Base-by-base conservation (phyloP, 495 filamentous ascomycete species). In the Hypoxylon lienhwacheense region DNA sequence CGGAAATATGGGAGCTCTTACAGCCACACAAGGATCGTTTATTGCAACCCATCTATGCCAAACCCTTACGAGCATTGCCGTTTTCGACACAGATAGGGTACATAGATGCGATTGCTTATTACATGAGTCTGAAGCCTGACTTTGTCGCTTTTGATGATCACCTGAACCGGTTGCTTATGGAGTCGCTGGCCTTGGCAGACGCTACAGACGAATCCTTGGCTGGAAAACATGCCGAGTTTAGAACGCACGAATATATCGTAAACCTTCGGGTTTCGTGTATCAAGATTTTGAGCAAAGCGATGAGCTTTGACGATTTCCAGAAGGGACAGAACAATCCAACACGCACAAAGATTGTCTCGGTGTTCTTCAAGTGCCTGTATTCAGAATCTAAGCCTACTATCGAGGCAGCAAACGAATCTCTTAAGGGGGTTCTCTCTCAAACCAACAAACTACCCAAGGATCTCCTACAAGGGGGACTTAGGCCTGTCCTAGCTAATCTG, bases 361-460 rank as follows among this genome's bases (percentile, higher is more conserved):
- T 96, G 5, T 97, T 97, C 75, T 99, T 99, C 81, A 97, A 96
- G 61, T 95, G 88, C 12, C 76, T 99, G 1, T 97, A 97, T 68
- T 95, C 89, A 4, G 86, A 91, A 59, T 91, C 90, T 12, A 81
- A 85, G 8, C 89, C 92, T 36, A 93, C 96, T 5, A 95, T 97
- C 42, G 90, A 95, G 51, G 91, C 95, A 21, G 95, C 95, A 2
- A 96, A 96, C 64, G 84, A 85, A 37, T 91, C 90, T 21, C 70
- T 99, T 35, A 86, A 85, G 55, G 85, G 85, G 25, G 91, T 99
- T 7, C 79, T 99, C 2, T 82, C 82, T 4, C 86, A 91, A 43
- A 91, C 86, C 0, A 92, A 87, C 59, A 97, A 97, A 66, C 72
- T 99, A 26, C 93, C 95, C 0, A 97, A 96, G 66, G 95, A 99